A percentile compares a stretch with the other conserved stretches of the same genome.
phyloP scores from a whole-genome alignment of 2,329 filamentous ascomycete species.

The Scorias spongiosa region DNA sequence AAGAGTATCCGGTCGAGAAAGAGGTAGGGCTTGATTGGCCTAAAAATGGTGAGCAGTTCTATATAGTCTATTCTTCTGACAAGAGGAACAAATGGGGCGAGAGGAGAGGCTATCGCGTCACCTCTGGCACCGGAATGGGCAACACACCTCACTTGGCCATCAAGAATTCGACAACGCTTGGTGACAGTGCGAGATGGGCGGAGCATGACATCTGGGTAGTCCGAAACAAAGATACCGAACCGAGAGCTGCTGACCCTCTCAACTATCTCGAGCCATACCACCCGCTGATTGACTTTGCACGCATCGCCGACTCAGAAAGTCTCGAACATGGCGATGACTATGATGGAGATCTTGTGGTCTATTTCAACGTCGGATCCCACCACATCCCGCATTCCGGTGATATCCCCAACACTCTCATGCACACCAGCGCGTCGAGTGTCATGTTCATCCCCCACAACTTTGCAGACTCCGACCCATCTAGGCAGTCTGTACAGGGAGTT shows the following conservation, averaged over 20 bases:
- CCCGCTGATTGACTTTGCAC: constrained; percentile 36
- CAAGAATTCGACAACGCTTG: constrained; percentile 31
- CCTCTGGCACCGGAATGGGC: constrained; percentile 20
- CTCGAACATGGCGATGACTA: constrained; percentile 21
- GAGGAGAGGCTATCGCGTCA: constrained; percentile 29
- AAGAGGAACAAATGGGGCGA: constrained; percentile 27
- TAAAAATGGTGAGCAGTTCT: constrained; percentile 25
- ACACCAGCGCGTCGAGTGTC: constrained; percentile 14
- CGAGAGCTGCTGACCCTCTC: constrained; percentile 28
- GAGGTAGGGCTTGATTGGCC: constrained; percentile 21
- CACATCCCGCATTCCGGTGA: constrained; percentile 27
- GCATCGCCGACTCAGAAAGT: constrained; percentile 35
- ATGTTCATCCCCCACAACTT: constrained; percentile 22
- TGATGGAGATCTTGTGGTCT: constrained; percentile 25
- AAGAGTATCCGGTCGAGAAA: constrained; percentile 10
- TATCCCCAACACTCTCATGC: constrained; percentile 19
- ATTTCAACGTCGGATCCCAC: constrained; percentile 39
- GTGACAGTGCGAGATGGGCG: constrained; percentile 34
- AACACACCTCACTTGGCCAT: constrained; percentile 33
- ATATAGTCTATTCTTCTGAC: constrained; percentile 23
- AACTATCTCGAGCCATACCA: constrained; percentile 32
- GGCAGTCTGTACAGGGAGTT: constrained; percentile 16
- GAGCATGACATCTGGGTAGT: constrained; percentile 37
- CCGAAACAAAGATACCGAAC: constrained; percentile 38
- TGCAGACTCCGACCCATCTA: constrained; percentile 14